Percentiles rank a stretch among this genome's conserved stretches.
phyloP scores from a whole-genome alignment of 768 basidiomycete genomes.

The Kwoniella shandongensis region DNA sequence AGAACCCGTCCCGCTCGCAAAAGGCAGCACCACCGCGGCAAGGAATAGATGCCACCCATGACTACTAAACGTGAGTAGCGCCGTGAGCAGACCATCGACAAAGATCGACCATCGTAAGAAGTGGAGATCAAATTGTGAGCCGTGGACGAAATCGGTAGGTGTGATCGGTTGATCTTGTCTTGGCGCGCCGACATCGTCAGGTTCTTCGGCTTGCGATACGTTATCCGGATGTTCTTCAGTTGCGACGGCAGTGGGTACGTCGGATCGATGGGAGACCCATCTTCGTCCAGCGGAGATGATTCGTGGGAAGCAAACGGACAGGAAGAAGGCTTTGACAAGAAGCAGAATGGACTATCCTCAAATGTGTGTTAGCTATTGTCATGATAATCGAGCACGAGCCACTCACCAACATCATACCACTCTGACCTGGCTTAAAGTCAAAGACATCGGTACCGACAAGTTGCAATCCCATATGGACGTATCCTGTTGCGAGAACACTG shows the following conservation, averaged over 20 bases:
- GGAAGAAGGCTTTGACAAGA: slow-evolving; percentile 42
- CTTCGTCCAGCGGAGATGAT: slow-evolving; percentile 37
- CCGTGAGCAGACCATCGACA: slow-evolving; percentile 47
- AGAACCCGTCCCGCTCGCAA: slow-evolving; percentile 50
- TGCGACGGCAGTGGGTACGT: slow-evolving; percentile 1
- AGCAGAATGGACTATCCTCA: slow-evolving; percentile 26
- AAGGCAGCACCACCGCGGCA: slow-evolving; percentile 48
- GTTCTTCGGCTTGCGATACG: slow-evolving; percentile 26
- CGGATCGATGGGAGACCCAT: slow-evolving; percentile 15
- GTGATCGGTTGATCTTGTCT: slow-evolving; percentile 15
- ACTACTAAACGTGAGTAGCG: slow-evolving; percentile 23
- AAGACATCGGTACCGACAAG: slow-evolving; percentile 47
- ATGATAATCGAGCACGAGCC: background rate
- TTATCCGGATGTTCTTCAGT: slow-evolving; percentile 22
- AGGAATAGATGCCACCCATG: slow-evolving; percentile 47
- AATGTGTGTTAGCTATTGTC: background rate
- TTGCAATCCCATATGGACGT: slow-evolving; percentile 47
- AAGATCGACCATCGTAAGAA: slow-evolving; percentile 49
- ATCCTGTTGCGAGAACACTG: slow-evolving; percentile 47
- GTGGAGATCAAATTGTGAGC: slow-evolving; percentile 46
- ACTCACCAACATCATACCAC: slow-evolving; percentile 37
- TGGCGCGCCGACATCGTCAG: slow-evolving; percentile 21
- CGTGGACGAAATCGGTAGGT: slow-evolving; percentile 37
- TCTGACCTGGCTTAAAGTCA: slow-evolving; percentile 42
- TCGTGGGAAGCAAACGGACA: slow-evolving; percentile 34